Evolutionary conservation across 192 early-diverging fungal genomes (phyloP).

Genomic region (Rhizophagus sp.): DNA sequence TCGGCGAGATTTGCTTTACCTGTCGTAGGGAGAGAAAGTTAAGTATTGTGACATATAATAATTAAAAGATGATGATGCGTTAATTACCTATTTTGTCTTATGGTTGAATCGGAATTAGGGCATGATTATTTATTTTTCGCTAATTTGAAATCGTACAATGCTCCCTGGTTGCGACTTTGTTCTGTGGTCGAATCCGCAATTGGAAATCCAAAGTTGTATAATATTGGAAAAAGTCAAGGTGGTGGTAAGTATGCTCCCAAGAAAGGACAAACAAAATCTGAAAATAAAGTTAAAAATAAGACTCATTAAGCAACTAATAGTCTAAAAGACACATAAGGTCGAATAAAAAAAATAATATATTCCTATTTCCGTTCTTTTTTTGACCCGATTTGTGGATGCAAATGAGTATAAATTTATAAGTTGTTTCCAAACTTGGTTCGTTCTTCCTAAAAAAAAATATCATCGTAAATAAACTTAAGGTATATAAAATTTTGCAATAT

Average conservation of each 20-base stretch:
- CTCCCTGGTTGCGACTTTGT: not conserved
- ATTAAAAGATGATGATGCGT: not conserved
- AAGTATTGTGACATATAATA: not conserved
- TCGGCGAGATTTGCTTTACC: constrained; percentile 13
- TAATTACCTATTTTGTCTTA: not conserved
- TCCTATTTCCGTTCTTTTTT: too few relatives aligned
- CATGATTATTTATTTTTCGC: constrained; percentile 21
- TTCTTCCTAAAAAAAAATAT: too few relatives aligned
- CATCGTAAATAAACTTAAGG: too few relatives aligned
- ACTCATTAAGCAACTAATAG: not conserved
- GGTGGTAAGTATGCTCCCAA: not conserved
- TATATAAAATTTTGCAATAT: too few relatives aligned
- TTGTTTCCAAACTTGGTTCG: too few relatives aligned
- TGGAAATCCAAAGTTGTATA: constrained; percentile 5
- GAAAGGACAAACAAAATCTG: not conserved
- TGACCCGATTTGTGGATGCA: too few relatives aligned
- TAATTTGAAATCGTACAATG: not conserved
- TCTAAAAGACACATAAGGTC: not conserved
- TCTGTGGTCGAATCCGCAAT: not conserved
- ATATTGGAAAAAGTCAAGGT: not conserved
- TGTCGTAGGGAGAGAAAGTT: not conserved
- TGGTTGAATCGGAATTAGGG: not conserved
- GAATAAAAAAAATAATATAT: not conserved
- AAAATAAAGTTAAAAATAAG: not conserved
- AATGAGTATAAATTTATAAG: too few relatives aligned